phyloP scores from a whole-genome alignment of 164 flowering plant species.

The Liquidambar formosana region DNA sequence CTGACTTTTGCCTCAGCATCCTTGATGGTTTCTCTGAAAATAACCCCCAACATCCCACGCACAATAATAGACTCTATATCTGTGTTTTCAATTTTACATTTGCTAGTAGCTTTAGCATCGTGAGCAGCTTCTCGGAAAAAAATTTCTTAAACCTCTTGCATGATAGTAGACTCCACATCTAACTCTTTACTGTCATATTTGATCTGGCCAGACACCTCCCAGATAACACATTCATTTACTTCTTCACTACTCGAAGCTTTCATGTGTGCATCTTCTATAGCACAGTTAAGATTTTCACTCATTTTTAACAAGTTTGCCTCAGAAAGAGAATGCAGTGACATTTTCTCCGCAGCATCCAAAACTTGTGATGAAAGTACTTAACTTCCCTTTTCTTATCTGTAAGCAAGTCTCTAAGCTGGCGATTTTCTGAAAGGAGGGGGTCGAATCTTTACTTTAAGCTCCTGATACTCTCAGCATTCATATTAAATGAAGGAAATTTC shows the following conservation, averaged over 20 bases:
- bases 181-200: slow-evolving; percentile 30
- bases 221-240: slow-evolving; percentile 43
- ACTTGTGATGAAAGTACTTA: slow-evolving; percentile 37
- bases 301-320: slow-evolving; percentile 41
- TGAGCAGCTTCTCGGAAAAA: slow-evolving; percentile 31
- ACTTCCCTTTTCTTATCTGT: slow-evolving; percentile 46
- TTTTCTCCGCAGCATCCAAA: slow-evolving; percentile 46
- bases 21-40: slow-evolving; percentile 43
- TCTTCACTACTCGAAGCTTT: slow-evolving; percentile 53
- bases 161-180: slow-evolving; percentile 22
- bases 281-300: slow-evolving; percentile 40
- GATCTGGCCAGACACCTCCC: slow-evolving; percentile 30
- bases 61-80: slow-evolving; percentile 37
- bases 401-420: slow-evolving; percentile 46
- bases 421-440: slow-evolving; percentile 54
- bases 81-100: slow-evolving; percentile 37
- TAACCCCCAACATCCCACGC: slow-evolving; percentile 40
- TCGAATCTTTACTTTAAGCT: slow-evolving; percentile 46
- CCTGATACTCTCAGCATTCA: slow-evolving; percentile 29
- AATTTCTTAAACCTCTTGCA: slow-evolving; percentile 31
- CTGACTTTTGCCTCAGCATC: slow-evolving; percentile 37
- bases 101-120: slow-evolving; percentile 19
- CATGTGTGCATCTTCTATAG: slow-evolving; percentile 37
- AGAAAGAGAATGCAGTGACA: slow-evolving; percentile 36
- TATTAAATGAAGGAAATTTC: slow-evolving; percentile 29